These are phyloP conservation scores for Entomortierella lignicola DNA, from an alignment of 192 early-diverging fungal genomes.

Conservation along the genomic window DNA sequence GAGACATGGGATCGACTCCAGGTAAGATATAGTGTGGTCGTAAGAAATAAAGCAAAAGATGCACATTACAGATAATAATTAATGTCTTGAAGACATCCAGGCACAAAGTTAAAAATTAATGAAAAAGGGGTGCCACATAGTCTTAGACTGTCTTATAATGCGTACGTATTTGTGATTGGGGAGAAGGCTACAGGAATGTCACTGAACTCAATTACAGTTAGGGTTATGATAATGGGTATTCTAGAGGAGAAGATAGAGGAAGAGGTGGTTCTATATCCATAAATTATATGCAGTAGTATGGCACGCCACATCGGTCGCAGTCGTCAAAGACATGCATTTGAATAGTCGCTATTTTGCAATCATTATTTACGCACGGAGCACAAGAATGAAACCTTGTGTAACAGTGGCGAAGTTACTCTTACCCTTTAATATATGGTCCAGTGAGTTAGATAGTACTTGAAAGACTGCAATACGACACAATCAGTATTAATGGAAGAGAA, in stretches of 20 bases:
- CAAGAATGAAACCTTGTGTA: background rate
- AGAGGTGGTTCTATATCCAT: no score
- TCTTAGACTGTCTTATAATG: background rate
- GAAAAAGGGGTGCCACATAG: background rate
- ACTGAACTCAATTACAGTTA: background rate
- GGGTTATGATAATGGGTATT: background rate
- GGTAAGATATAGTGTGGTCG: no score
- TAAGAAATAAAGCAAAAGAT: background rate
- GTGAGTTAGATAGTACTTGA: background rate
- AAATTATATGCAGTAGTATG: no score
- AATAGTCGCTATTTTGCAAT: no score
- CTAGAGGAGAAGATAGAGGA: no score
- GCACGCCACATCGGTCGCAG: no score
- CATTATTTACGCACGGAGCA: no score
- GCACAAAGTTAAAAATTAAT: background rate
- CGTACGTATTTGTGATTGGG: no score
- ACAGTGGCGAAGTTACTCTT: background rate
- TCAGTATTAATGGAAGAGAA: background rate
- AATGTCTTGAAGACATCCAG: background rate
- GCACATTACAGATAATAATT: background rate
- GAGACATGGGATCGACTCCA: background rate
- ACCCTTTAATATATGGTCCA: background rate
- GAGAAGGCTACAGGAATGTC: background rate
- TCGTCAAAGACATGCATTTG: no score
- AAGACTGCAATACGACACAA: background rate